Conservation (phyloP, 2,329 filamentous ascomycete genomes). For the Dendryphion nanum region DNA sequence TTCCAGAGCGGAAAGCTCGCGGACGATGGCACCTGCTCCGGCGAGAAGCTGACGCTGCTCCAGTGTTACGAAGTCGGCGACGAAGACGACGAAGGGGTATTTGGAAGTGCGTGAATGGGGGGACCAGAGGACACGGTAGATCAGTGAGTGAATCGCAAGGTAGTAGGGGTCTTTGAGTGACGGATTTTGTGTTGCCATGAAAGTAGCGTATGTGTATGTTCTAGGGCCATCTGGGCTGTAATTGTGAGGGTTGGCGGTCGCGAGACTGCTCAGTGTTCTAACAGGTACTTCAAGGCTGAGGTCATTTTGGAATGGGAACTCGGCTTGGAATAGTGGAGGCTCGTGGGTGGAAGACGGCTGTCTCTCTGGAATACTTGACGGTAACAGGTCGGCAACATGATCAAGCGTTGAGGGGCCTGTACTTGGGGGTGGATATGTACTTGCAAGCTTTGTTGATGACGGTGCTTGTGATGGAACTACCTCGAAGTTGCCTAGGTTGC, state of each 20-base stretch:
- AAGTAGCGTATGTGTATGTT: conserved; percentile 31
- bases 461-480: no score
- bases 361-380: no score
- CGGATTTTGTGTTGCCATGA: conserved; percentile 29
- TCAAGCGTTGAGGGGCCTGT: no score
- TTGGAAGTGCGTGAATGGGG: conserved; percentile 21
- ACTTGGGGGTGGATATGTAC: no score
- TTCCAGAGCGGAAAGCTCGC: conserved; percentile 26
- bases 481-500: no score
- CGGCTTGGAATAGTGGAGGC: conserved; percentile 19
- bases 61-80: conserved; percentile 29
- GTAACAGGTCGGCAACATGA: no score
- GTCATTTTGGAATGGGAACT: conserved; percentile 27
- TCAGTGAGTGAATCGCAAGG: conserved; percentile 31
- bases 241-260: conserved; percentile 21
- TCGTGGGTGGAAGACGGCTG: no score
- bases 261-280: conserved; percentile 12
- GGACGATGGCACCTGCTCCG: conserved; percentile 33
- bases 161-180: conserved; percentile 36
- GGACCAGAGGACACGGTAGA: conserved; percentile 34
- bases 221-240: conserved; percentile 15
- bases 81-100: conserved; percentile 33
- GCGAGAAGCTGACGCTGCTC: conserved; percentile 29
- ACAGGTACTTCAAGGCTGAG: conserved; percentile 22
- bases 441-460: no score